phyloP scores from a whole-genome alignment of 2,329 filamentous ascomycete species.

The Laburnicola sp. region DNA sequence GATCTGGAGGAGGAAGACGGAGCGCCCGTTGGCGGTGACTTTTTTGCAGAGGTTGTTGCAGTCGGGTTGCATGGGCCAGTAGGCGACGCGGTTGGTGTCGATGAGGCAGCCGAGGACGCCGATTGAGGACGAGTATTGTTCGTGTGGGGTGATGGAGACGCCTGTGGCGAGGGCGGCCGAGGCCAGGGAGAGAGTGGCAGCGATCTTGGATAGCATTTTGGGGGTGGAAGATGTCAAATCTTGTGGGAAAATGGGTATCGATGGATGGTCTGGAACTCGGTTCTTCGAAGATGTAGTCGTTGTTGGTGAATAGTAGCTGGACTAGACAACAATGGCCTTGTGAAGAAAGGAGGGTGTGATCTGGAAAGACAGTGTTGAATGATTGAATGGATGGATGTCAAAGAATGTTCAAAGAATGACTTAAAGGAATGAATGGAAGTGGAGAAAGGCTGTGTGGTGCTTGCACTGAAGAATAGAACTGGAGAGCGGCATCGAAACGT shows the following conservation, averaged over 20 bases:
- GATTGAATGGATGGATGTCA: constrained; percentile 5
- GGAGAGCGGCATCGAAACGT: neutral
- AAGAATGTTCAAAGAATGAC: neutral
- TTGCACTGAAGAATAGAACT: constrained; percentile 1
- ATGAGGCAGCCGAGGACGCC: constrained; percentile 65
- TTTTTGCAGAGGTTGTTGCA: constrained; percentile 63
- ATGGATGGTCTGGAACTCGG: constrained; percentile 6
- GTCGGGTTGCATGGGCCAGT: constrained; percentile 60
- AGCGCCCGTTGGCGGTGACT: constrained; percentile 55
- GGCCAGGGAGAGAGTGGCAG: constrained; percentile 10
- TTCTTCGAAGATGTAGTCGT: constrained; percentile 6
- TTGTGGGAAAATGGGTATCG: constrained; percentile 7
- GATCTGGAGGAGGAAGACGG: constrained; percentile 61
- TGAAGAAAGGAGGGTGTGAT: neutral
- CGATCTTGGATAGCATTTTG: constrained; percentile 17
- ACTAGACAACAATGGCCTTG: neutral
- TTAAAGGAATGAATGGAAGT: constrained; percentile 2
- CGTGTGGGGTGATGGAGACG: constrained; percentile 15
- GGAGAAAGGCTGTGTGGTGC: constrained; percentile 3
- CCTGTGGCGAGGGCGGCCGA: constrained; percentile 5
- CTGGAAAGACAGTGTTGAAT: neutral
- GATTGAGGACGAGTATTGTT: constrained; percentile 50
- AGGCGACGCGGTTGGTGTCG: constrained; percentile 63
- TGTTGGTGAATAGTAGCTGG: neutral
- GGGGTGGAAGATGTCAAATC: constrained; percentile 10